These are phyloP conservation scores for Syncephalis fuscata DNA, from an alignment of 371 early-diverging fungal species.

Conservation along the genomic window DNA sequence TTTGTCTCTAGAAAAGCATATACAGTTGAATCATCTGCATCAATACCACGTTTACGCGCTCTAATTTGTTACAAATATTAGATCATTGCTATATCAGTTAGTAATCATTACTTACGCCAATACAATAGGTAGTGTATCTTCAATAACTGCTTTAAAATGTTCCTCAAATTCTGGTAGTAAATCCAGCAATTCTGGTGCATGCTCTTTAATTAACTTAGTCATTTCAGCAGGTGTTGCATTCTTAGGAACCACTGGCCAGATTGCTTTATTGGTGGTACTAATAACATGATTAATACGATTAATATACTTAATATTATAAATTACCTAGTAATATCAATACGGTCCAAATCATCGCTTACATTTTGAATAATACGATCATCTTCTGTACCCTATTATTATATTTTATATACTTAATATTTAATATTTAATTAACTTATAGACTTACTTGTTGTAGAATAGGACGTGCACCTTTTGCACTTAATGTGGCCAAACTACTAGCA, in stretches of 20 bases:
- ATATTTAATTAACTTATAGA: neutral
- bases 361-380: constrained; percentile 2
- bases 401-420: too few species aligned
- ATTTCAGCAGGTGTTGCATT: constrained; percentile 27
- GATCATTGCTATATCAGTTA: neutral
- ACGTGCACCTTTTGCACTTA: too few species aligned
- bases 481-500: constrained; percentile 3
- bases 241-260: constrained; percentile 33
- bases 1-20: constrained; percentile 1
- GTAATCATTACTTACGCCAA: constrained; percentile 10
- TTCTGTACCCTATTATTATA: too few species aligned
- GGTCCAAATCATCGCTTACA: constrained; percentile 16
- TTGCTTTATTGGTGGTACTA: constrained; percentile 11
- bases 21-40: neutral
- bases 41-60: constrained; percentile 1
- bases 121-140: constrained; percentile 14
- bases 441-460: too few species aligned
- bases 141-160: constrained; percentile 20
- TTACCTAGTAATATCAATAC: constrained; percentile 1
- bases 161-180: constrained; percentile 57
- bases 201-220: constrained; percentile 40
- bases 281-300: constrained; percentile 7
- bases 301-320: too few species aligned
- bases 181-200: constrained; percentile 70
- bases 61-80: neutral